Conservation (phyloP, 768 basidiomycete species). For the Epithele typhae region DNA sequence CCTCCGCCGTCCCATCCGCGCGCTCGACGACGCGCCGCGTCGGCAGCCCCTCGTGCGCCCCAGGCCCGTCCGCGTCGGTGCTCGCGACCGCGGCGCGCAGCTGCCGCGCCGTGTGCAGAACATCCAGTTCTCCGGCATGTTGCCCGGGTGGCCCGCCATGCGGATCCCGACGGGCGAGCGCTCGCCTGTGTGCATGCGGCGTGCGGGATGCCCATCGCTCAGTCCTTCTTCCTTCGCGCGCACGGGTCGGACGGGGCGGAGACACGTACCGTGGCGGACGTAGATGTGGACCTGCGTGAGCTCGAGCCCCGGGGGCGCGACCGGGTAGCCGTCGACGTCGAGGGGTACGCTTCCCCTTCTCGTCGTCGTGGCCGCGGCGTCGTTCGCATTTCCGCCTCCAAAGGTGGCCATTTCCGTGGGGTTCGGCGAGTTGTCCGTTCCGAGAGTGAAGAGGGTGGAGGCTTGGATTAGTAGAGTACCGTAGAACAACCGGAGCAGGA, state of each 20-base stretch:
- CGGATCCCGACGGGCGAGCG: conserved; percentile 72
- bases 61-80: conserved; percentile 11
- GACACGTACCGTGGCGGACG: conserved; percentile 65
- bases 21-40: conserved; percentile 51
- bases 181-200: conserved; percentile 46
- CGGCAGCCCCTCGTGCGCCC: conserved; percentile 26
- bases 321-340: conserved; percentile 58
- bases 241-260: neutral
- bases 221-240: neutral
- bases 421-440: neutral
- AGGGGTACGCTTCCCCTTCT: conserved; percentile 28
- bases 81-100: conserved; percentile 44
- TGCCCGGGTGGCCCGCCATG: conserved; percentile 55
- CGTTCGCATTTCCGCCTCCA: neutral
- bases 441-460: conserved; percentile 3
- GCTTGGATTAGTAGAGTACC: conserved; percentile 7
- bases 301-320: conserved; percentile 48
- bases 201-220: neutral
- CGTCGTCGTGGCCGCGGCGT: neutral
- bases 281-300: conserved; percentile 74
- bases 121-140: conserved; percentile 65
- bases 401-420: conserved; percentile 3
- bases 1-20: conserved; percentile 45
- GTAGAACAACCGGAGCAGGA: conserved; percentile 12
- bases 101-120: conserved; percentile 54